phyloP scores from a whole-genome alignment of 2,329 filamentous ascomycete species.

The Colletotrichum tamarilloi region DNA sequence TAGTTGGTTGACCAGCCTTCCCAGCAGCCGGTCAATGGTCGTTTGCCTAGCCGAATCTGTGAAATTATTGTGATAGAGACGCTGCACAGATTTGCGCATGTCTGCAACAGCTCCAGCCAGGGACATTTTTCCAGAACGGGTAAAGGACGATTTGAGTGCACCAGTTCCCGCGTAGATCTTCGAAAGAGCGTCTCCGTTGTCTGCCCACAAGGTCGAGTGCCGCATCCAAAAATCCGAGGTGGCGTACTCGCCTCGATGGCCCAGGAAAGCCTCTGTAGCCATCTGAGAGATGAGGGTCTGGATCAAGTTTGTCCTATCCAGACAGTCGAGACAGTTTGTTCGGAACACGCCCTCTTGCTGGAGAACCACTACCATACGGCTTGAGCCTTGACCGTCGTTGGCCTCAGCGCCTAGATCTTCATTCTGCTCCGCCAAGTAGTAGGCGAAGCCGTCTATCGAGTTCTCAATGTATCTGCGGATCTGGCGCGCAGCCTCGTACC shows the following conservation, averaged over 20 bases:
- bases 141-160: conserved; percentile 95
- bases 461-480: conserved; percentile 83
- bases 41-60: conserved; percentile 92
- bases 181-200: conserved; percentile 94
- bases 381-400: conserved; percentile 47
- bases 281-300: conserved; percentile 96
- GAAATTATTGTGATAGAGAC: conserved; percentile 98
- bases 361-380: conserved; percentile 74
- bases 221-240: conserved; percentile 88
- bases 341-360: conserved; percentile 97
- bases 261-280: conserved; percentile 87
- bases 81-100: conserved; percentile 90
- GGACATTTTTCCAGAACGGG: conserved; percentile 94
- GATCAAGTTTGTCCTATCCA: conserved; percentile 95
- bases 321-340: conserved; percentile 95
- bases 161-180: conserved; percentile 97
- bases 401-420: conserved; percentile 61
- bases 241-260: conserved; percentile 76
- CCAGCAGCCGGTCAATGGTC: conserved; percentile 93
- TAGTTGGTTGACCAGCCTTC: conserved; percentile 83
- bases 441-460: conserved; percentile 90
- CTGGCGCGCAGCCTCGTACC: conserved; percentile 90
- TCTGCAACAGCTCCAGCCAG: conserved; percentile 94
- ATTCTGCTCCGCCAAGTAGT: conserved; percentile 83
- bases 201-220: conserved; percentile 94